Percentiles rank a stretch among this genome's conserved stretches.
These are phyloP conservation scores for Sarcodon aspratus DNA, from an alignment of 768 basidiomycete genomes.

Conservation along the genomic window DNA sequence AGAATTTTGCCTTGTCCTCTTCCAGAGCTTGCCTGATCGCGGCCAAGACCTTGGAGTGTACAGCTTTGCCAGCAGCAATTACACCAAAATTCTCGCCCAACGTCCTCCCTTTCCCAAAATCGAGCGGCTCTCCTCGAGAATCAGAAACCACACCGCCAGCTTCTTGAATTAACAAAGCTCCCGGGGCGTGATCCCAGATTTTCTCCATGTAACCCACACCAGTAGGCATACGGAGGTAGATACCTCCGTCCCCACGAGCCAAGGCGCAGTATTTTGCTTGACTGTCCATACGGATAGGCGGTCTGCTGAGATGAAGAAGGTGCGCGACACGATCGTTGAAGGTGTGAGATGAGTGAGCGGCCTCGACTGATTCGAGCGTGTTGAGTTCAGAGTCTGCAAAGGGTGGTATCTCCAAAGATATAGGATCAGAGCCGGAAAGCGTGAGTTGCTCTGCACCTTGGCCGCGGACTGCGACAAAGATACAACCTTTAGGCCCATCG, in stretches of 20 bases:
- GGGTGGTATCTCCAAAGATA: slow-evolving; percentile 40
- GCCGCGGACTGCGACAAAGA: slow-evolving; percentile 82
- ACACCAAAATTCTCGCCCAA: slow-evolving; percentile 83
- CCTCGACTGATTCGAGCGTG: slow-evolving; percentile 89
- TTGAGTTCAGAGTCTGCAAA: slow-evolving; percentile 37
- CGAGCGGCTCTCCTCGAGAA: slow-evolving; percentile 62
- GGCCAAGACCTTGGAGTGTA: slow-evolving; percentile 57
- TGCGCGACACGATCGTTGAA: slow-evolving; percentile 68
- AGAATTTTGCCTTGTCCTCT: slow-evolving; percentile 10
- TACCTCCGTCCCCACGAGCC: slow-evolving; percentile 75
- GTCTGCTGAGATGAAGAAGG: slow-evolving; percentile 50
- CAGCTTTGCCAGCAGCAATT: slow-evolving; percentile 65
- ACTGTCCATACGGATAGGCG: slow-evolving; percentile 82
- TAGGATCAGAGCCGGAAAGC: slow-evolving; percentile 35
- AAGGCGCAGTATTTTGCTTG: slow-evolving; percentile 93
- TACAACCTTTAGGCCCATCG: slow-evolving; percentile 56
- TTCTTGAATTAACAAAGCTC: slow-evolving; percentile 74
- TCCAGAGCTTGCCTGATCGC: slow-evolving; percentile 56
- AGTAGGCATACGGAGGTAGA: slow-evolving; percentile 73
- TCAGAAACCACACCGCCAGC: slow-evolving; percentile 87
- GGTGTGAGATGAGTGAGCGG: slow-evolving; percentile 82
- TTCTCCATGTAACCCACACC: slow-evolving; percentile 79
- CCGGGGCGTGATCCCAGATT: slow-evolving; percentile 98
- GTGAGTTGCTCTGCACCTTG: slow-evolving; percentile 72
- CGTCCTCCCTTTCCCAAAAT: slow-evolving; percentile 83